Base-by-base conservation (phyloP, 1,284 basidiomycete genomes). In the Pisolithus thermaeus region DNA sequence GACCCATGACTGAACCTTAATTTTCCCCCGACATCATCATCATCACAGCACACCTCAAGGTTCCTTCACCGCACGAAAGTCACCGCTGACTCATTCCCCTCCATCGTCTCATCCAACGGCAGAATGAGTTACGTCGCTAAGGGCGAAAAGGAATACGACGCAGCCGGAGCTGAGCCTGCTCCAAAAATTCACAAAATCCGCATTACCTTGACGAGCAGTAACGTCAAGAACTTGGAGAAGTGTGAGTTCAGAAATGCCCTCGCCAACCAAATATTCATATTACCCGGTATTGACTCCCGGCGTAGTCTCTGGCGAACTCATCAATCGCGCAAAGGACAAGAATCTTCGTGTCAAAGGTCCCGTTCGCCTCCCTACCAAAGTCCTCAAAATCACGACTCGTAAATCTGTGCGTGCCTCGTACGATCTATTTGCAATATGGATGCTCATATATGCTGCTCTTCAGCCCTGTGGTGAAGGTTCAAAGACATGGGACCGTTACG, bases 91-190 rank as follows among this genome's bases (percentile, higher is more conserved):
- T 88, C 84, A 76, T 78, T 73, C 63, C 52, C 25, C 22, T 43
- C 23, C 23, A 20, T 35, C 40, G 4, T 59, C 54, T 59, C 47
- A 67, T 61, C 57, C 64, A 14, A 35, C 39, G 16, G n/a, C 27
- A 90, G 76, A 80, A 97, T 97, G 95, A 92, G 90, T 89, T 93
- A 95, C 90, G 95, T 97, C 92, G 92, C 95, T 83, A 97, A 96
- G 87, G 90, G 86, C 73, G 89, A 95, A 77, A 94, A 98, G 77
- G 95, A 98, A 72, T 93, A 93, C 78, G 93, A 96, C 62, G 92
- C 92, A 65, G 85, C 91, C 54, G 92, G 90, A 66, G 90, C 89
- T 58, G 79, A 90, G 56, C 87, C 90, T 64, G 78, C 83, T 61
- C 86, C 90, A 70, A 96, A 98, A 78, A 85, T 94, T 73, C 97